Percentiles rank a stretch among this genome's conserved stretches.
Evolutionary conservation across 192 early-diverging fungal species (phyloP).

Genomic region (Coemansia sp.): DNA sequence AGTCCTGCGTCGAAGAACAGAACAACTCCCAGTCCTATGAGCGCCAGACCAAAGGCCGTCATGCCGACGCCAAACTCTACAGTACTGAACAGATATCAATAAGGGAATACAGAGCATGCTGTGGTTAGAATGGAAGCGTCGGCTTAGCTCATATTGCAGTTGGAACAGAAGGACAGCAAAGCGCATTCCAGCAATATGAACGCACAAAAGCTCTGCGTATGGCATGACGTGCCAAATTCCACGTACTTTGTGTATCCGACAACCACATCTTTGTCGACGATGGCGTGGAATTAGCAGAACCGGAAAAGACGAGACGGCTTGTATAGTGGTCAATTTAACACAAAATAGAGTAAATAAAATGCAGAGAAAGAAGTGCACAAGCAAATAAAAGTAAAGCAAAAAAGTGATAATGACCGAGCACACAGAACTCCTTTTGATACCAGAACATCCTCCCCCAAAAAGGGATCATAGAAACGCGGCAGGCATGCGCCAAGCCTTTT

Average conservation of each 20-base stretch:
- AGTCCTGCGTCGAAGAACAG: constrained; percentile 94
- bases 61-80: constrained; percentile 90
- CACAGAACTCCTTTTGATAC: too few species aligned
- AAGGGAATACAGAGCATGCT: constrained; percentile 17
- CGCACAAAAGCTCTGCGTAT: too few species aligned
- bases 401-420: neutral
- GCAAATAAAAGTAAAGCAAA: constrained; percentile 6
- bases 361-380: neutral
- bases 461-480: too few species aligned
- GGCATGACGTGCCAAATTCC: too few species aligned
- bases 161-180: neutral
- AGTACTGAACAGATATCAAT: neutral
- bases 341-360: constrained; percentile 10
- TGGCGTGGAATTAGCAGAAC: constrained; percentile 1
- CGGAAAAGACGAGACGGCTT: neutral
- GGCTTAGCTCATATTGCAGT: neutral
- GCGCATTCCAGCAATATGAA: too few species aligned
- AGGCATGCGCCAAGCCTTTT: too few species aligned
- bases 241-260: constrained; percentile 72
- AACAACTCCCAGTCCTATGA: constrained; percentile 91
- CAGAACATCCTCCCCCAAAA: too few species aligned
- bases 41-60: constrained; percentile 87
- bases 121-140: neutral
- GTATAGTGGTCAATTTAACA: constrained; percentile 1
- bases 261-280: constrained; percentile 59